A percentile compares a stretch with the other conserved stretches of the same genome.
These are phyloP conservation scores for Dianthus caryophyllus DNA, from an alignment of 148 eudicot genomes.

Conservation along the genomic window DNA sequence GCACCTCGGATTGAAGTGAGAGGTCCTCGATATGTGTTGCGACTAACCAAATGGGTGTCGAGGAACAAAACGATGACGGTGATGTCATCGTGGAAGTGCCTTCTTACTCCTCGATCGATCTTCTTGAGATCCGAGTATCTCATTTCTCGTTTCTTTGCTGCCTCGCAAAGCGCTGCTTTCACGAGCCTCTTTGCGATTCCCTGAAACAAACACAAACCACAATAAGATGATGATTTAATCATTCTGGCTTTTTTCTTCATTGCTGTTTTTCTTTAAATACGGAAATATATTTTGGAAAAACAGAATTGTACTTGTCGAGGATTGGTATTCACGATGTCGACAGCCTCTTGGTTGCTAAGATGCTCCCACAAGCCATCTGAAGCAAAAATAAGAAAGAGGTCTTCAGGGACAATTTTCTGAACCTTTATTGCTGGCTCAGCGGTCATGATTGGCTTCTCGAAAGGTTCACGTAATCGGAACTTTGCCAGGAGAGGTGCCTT, in stretches of 20 bases:
- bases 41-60: constrained; percentile 48
- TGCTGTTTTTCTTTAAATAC: too few species aligned
- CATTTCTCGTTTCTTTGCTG: constrained; percentile 91
- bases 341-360: constrained; percentile 72
- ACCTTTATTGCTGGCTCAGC: constrained; percentile 60
- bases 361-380: constrained; percentile 91
- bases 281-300: background rate
- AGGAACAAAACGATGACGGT: constrained; percentile 72
- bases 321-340: constrained; percentile 50
- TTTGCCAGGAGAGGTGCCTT: constrained; percentile 52
- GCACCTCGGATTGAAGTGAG: constrained; percentile 51
- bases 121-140: constrained; percentile 75
- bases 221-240: background rate
- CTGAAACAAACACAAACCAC: constrained; percentile 26
- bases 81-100: constrained; percentile 85
- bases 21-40: constrained; percentile 38
- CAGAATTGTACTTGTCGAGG: constrained; percentile 49
- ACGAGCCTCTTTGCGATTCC: constrained; percentile 72
- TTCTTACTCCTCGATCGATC: constrained; percentile 62
- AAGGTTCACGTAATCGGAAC: constrained; percentile 52
- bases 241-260: too few species aligned
- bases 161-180: constrained; percentile 60
- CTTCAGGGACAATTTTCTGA: constrained; percentile 52
- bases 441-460: constrained; percentile 53
- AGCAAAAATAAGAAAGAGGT: constrained; percentile 71